phyloP scores from a whole-genome alignment of 768 basidiomycete species.

The Mycena polygramma region DNA sequence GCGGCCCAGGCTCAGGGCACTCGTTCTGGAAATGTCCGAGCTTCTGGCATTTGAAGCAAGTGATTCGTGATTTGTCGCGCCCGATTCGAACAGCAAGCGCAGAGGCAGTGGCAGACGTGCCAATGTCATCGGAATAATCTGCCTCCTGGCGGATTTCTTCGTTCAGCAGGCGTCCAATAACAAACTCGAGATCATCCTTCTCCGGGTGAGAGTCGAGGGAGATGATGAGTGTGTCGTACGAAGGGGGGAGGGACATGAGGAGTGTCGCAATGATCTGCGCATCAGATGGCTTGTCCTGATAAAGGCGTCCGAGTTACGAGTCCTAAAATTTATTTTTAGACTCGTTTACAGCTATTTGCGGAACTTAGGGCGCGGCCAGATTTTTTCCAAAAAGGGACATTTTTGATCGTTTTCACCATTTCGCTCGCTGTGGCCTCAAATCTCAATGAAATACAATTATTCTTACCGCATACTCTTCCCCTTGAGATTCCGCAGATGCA shows the following conservation, averaged over 20 bases:
- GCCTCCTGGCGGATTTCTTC: conserved; percentile 23
- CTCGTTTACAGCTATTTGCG: no score
- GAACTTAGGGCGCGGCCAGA: no score
- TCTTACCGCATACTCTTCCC: no score
- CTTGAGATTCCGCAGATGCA: no score
- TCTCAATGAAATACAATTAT: no score
- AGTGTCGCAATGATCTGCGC: conserved; percentile 29
- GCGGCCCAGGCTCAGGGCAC: conserved; percentile 27
- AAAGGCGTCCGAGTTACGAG: conserved; percentile 22
- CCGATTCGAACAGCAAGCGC: no score
- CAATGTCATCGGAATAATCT: background rate
- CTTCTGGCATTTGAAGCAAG: conserved; percentile 28
- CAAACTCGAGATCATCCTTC: conserved; percentile 20
- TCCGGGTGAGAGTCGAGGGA: conserved; percentile 19
- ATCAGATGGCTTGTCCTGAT: conserved; percentile 27
- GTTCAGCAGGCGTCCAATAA: conserved; percentile 18
- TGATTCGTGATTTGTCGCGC: conserved; percentile 8
- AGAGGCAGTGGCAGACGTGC: no score
- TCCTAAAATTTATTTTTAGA: no score
- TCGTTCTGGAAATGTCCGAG: conserved; percentile 28
- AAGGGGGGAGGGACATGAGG: conserved; percentile 25
- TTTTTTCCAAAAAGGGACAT: no score
- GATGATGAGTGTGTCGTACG: conserved; percentile 23
- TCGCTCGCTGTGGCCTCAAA: no score
- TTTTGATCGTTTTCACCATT: no score